Conservation (phyloP, 2,329 filamentous ascomycete species). For the Helotiales sp. region DNA sequence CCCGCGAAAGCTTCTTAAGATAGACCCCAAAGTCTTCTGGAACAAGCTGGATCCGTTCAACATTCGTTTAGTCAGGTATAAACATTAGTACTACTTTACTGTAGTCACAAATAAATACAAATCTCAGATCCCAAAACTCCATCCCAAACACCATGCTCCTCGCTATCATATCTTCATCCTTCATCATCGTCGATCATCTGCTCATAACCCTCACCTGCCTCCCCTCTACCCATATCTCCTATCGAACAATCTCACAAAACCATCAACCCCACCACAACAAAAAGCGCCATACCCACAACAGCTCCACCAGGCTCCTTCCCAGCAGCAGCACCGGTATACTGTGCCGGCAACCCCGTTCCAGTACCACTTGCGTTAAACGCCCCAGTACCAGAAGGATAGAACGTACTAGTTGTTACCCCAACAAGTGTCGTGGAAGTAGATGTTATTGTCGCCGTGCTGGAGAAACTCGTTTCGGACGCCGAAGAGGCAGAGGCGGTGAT, state of each 20-base stretch:
- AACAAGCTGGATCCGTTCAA: not conserved
- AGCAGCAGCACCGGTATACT: slow-evolving; percentile 14
- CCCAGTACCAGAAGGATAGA: not conserved
- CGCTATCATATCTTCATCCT: not conserved
- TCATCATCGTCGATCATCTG: too few relatives aligned
- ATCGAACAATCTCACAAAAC: slow-evolving; percentile 9
- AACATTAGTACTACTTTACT: slow-evolving; percentile 1
- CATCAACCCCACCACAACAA: slow-evolving; percentile 10
- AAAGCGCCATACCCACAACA: too few relatives aligned
- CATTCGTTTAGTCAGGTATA: not conserved
- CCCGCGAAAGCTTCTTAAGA: not conserved
- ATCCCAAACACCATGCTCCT: slow-evolving; percentile 1
- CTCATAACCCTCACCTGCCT: too few relatives aligned
- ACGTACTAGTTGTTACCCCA: not conserved
- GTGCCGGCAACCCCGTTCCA: not conserved
- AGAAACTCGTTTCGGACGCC: not conserved
- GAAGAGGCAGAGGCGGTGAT: not conserved
- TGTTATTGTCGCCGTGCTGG: not conserved
- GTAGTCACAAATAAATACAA: not conserved
- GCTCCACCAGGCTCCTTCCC: not conserved
- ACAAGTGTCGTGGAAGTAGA: not conserved
- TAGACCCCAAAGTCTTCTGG: not conserved
- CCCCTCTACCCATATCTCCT: too few relatives aligned
- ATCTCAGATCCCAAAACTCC: slow-evolving; percentile 3
- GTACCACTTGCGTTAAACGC: not conserved